These are phyloP conservation scores for Astrothelium macrocarpum DNA, from an alignment of 495 filamentous ascomycete genomes.

Conservation along the genomic window DNA sequence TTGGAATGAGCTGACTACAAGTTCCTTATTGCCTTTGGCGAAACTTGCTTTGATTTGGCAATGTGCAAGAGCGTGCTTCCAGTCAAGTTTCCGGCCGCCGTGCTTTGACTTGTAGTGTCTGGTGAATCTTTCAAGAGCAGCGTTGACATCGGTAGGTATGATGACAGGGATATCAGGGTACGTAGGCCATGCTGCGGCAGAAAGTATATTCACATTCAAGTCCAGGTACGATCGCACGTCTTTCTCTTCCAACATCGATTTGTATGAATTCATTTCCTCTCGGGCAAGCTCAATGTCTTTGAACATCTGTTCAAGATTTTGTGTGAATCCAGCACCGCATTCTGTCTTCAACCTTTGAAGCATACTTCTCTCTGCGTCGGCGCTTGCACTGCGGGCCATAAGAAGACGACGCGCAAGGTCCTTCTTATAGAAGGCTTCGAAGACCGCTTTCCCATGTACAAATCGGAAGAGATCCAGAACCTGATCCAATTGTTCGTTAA, in stretches of 20 bases:
- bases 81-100: constrained; percentile 70
- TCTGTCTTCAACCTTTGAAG: constrained; percentile 80
- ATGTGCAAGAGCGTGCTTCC: constrained; percentile 88
- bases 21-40: constrained; percentile 66
- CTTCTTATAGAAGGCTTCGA: constrained; percentile 98
- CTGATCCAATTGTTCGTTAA: constrained; percentile 82
- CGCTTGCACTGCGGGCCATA: constrained; percentile 82
- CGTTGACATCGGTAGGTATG: constrained; percentile 61
- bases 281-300: constrained; percentile 87
- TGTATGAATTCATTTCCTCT: constrained; percentile 77
- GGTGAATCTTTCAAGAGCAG: constrained; percentile 64
- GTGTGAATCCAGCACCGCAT: constrained; percentile 86
- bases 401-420: constrained; percentile 82
- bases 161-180: constrained; percentile 73
- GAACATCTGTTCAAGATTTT: constrained; percentile 98
- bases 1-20: constrained; percentile 82
- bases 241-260: constrained; percentile 42
- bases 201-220: constrained; percentile 77
- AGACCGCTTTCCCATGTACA: constrained; percentile 93
- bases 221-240: constrained; percentile 49
- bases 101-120: constrained; percentile 78
- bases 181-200: constrained; percentile 79
- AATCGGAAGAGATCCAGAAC: constrained; percentile 92
- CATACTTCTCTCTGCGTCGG: constrained; percentile 94
- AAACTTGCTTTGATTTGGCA: constrained; percentile 74